A percentile compares a stretch with the other conserved stretches of the same genome.
Conservation (phyloP, 352 stramenopile genomes). For the Phytophthora sansomeana region DNA sequence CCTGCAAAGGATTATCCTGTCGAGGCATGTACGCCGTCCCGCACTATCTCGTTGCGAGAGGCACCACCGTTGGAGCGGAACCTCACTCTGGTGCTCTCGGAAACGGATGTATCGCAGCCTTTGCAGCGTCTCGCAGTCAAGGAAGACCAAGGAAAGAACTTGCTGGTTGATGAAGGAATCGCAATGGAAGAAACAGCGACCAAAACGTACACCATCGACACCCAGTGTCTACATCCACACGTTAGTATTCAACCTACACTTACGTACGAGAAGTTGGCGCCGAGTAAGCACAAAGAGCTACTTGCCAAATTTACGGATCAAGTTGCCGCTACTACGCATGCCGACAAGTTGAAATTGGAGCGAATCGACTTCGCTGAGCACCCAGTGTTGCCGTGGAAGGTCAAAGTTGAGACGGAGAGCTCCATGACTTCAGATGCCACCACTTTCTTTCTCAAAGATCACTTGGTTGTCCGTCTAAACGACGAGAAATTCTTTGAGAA, state of each 20-base stretch:
- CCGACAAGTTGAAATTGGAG: slow-evolving; percentile 27
- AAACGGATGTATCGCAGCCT: slow-evolving; percentile 39
- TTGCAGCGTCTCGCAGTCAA: slow-evolving; percentile 43
- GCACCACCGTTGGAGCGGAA: slow-evolving; percentile 40
- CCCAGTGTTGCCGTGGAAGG: slow-evolving; percentile 42
- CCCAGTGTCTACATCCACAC: slow-evolving; percentile 36
- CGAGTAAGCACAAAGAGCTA: slow-evolving; percentile 17
- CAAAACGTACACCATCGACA: slow-evolving; percentile 56
- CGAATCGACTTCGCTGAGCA: slow-evolving; percentile 43
- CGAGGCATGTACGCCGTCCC: slow-evolving; percentile 37
- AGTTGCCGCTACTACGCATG: slow-evolving; percentile 25
- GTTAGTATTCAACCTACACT: slow-evolving; percentile 50
- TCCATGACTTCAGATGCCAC: slow-evolving; percentile 48
- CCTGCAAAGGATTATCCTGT: slow-evolving; percentile 46
- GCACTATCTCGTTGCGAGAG: slow-evolving; percentile 46
- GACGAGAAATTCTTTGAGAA: slow-evolving; percentile 50
- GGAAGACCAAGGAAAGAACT: slow-evolving; percentile 55
- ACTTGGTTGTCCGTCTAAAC: slow-evolving; percentile 45
- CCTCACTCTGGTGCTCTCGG: slow-evolving; percentile 45
- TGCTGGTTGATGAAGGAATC: slow-evolving; percentile 60
- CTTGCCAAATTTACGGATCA: slow-evolving; percentile 26
- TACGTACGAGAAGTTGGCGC: slow-evolving; percentile 50
- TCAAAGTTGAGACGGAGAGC: slow-evolving; percentile 52
- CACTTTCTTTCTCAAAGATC: slow-evolving; percentile 47
- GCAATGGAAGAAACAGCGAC: slow-evolving; percentile 52